These are phyloP conservation scores for Fusarium sp. DNA, from an alignment of 2,329 filamentous ascomycete genomes.

Conservation along the genomic window DNA sequence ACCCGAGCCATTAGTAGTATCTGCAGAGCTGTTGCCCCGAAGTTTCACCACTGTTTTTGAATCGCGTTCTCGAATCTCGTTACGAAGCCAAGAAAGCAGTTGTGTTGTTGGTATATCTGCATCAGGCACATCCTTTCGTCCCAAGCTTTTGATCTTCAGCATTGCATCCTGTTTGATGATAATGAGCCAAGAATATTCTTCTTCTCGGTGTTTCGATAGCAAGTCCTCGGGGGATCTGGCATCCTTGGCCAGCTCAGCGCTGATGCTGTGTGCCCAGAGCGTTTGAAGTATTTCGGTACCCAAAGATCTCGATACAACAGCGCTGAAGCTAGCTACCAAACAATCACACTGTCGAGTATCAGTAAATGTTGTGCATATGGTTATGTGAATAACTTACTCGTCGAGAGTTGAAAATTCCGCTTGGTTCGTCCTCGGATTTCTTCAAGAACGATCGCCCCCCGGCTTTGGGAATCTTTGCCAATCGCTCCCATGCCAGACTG, in stretches of 20 bases:
- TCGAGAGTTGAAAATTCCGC: constrained; percentile 66
- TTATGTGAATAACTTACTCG: constrained; percentile 59
- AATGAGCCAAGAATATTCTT: constrained; percentile 85
- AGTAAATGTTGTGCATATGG: not conserved
- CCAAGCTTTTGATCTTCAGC: constrained; percentile 82
- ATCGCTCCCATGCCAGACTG: constrained; percentile 86
- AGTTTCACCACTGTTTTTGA: constrained; percentile 63
- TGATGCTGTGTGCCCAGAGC: constrained; percentile 86
- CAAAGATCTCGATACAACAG: constrained; percentile 75
- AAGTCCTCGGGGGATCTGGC: constrained; percentile 82
- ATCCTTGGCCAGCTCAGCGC: constrained; percentile 86
- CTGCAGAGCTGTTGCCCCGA: constrained; percentile 45
- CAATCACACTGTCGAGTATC: constrained; percentile 74
- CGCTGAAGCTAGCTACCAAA: constrained; percentile 87
- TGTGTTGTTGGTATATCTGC: constrained; percentile 78
- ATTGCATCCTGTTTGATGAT: constrained; percentile 82
- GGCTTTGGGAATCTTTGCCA: constrained; percentile 72
- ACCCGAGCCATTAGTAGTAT: constrained; percentile 39
- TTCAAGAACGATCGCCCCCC: constrained; percentile 71
- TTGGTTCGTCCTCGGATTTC: constrained; percentile 71
- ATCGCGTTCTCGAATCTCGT: constrained; percentile 83
- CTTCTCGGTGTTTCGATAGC: constrained; percentile 77
- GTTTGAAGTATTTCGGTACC: constrained; percentile 81
- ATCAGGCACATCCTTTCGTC: constrained; percentile 78
- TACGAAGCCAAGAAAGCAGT: constrained; percentile 80